These are phyloP conservation scores for Xanthoconium purpureum DNA, from an alignment of 768 basidiomycete genomes.

Conservation along the genomic window DNA sequence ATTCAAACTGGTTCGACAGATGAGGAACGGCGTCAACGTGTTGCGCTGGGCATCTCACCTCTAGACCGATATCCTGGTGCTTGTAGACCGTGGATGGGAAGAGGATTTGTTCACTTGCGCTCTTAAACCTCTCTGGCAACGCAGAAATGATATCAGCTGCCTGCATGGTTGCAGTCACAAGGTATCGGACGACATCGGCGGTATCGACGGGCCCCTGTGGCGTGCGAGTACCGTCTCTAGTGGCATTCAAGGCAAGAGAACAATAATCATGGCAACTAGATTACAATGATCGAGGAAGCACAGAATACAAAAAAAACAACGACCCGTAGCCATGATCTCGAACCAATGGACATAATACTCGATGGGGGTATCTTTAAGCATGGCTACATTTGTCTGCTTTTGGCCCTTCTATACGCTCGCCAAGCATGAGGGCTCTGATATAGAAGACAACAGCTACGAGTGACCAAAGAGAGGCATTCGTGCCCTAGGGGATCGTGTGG, in stretches of 20 bases:
- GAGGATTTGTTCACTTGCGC: conserved; percentile 68
- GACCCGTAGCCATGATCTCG: neutral
- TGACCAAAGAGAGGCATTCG: conserved; percentile 80
- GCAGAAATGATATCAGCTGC: conserved; percentile 51
- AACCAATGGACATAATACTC: neutral
- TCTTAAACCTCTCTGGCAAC: conserved; percentile 54
- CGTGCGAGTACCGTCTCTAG: conserved; percentile 8
- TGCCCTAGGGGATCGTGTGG: conserved; percentile 52
- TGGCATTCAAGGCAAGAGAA: neutral
- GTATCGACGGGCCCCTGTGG: neutral
- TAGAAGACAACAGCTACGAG: conserved; percentile 70
- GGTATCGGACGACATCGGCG: neutral
- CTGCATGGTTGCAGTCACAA: conserved; percentile 11
- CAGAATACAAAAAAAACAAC: too few species aligned
- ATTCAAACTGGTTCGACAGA: conserved; percentile 62
- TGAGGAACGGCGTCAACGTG: neutral
- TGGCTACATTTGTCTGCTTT: conserved; percentile 57
- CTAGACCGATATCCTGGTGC: conserved; percentile 58
- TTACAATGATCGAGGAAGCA: neutral
- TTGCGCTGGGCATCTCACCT: conserved; percentile 43
- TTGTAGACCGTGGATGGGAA: conserved; percentile 70
- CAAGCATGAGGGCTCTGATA: conserved; percentile 56
- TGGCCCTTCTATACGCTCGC: conserved; percentile 67
- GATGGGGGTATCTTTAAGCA: conserved; percentile 36
- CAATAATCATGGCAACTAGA: neutral